Base-by-base conservation (phyloP, 108 stramenopile genomes). In the Bacterosira constricta region DNA sequence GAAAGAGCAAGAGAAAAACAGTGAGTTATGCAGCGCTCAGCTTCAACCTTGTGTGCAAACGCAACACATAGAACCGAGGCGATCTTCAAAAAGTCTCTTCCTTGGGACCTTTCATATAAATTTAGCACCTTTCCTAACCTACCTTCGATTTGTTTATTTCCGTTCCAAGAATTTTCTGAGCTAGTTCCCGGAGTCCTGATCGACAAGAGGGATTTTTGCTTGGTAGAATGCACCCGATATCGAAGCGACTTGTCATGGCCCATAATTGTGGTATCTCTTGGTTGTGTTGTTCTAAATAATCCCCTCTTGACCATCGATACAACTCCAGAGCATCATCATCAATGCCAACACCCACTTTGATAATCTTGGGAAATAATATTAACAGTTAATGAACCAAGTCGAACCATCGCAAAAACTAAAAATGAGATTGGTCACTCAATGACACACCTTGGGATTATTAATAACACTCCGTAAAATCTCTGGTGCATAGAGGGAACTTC, bases 251-350 rank as follows among this genome's bases (percentile, higher is more conserved):
- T n/a, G 57, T 80, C 45, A 83, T 80, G 35, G 73, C 66, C 64
- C 50, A 73, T 53, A 76, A 56, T 47, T 70, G 56, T 3, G 80
- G 39, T 35, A 18, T 11, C 35, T 51, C 15, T 26, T 49, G 36
- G 27, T 50, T 35, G 20, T 31, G 29, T 35, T 52, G 35, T 8
- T 31, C 13, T 35, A 11, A 21, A 41, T 25, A 13, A 27, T 26
- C 26, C 4, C 20, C 23, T 17, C 21, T 30, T 27, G 63, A 59
- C 58, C 49, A 69, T 23, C 71, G 63, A 63, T 77, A 84, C 18
- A 90, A 65, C 30, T 85, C 81, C 23, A 90, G 55, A n/a, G 83
- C 64, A 69, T 90, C 90, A 54, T 88, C 82, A 42, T 90, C 90
- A 42, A 88, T 83, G 3, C 66, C 72, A 44, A 78, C 81, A 23